Evolutionary conservation across 1,284 basidiomycete genomes (phyloP).

Genomic region (Coniophora puteana): DNA sequence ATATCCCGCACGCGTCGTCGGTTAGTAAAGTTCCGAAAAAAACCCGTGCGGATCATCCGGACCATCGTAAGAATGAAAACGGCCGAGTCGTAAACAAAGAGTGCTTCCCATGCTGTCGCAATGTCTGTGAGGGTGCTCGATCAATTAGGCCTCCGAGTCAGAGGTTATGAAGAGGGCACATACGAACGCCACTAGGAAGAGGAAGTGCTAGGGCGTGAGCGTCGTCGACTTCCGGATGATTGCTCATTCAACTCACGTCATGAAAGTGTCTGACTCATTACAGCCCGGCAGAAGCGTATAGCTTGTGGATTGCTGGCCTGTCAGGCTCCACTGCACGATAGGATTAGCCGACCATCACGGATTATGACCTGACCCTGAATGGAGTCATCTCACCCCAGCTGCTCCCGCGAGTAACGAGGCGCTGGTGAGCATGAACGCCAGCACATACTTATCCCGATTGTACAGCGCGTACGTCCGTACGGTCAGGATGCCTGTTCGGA

Average conservation of each 20-base stretch:
- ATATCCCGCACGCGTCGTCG: not conserved
- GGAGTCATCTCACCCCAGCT: conserved; percentile 1
- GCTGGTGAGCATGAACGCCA: conserved; percentile 3
- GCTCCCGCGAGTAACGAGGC: not conserved
- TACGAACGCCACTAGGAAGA: conserved; percentile 4
- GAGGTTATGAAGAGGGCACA: not conserved
- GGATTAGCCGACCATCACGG: not conserved
- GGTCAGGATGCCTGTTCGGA: conserved; percentile 4
- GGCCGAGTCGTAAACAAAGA: conserved; percentile 24
- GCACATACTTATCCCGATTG: conserved; percentile 5
- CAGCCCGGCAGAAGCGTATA: not conserved
- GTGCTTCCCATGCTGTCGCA: conserved; percentile 29
- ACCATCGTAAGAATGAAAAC: conserved; percentile 26
- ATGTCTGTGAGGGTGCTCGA: conserved; percentile 13
- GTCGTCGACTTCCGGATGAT: not conserved
- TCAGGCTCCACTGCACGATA: conserved; percentile 13
- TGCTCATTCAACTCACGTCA: conserved; percentile 1
- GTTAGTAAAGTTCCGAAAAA: conserved; percentile 2
- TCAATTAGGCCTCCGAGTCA: not conserved
- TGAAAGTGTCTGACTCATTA: not conserved
- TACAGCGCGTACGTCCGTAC: conserved; percentile 13
- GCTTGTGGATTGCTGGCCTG: conserved; percentile 4
- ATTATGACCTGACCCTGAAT: not conserved
- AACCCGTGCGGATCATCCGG: conserved; percentile 19
- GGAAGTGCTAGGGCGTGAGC: not conserved